Conservation (phyloP, 2,329 filamentous ascomycete genomes). For the Stachybotrys elegans region DNA sequence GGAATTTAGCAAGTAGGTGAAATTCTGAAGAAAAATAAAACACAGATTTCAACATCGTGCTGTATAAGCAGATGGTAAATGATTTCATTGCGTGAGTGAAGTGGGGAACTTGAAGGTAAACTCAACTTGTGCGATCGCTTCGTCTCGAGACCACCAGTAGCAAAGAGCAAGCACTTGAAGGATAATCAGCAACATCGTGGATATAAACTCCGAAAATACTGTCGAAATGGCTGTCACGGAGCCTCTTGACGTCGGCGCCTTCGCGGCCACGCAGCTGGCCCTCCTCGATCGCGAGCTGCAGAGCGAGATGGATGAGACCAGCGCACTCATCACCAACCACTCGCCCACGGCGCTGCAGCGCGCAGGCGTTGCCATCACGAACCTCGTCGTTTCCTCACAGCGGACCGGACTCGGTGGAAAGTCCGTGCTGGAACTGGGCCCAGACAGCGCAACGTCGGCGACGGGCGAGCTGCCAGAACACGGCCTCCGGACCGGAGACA, state of each 20-base stretch:
- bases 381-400: conserved; percentile 67
- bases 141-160: too few relatives aligned
- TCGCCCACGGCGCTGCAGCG: conserved; percentile 66
- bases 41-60: too few relatives aligned
- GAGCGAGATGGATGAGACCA: conserved; percentile 67
- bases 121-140: too few relatives aligned
- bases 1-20: too few relatives aligned
- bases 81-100: too few relatives aligned
- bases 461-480: conserved; percentile 63
- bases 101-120: too few relatives aligned
- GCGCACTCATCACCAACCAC: conserved; percentile 60
- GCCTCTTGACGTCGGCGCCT: conserved; percentile 59
- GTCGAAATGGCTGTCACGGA: conserved; percentile 32
- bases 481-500: conserved; percentile 71
- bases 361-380: conserved; percentile 73
- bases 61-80: too few relatives aligned
- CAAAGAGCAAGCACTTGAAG: too few relatives aligned
- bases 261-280: conserved; percentile 64
- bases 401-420: conserved; percentile 91
- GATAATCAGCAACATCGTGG: too few relatives aligned
- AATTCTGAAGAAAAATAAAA: too few relatives aligned
- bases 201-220: too few relatives aligned
- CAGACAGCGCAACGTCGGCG: conserved; percentile 62
- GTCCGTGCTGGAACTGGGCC: conserved; percentile 73
- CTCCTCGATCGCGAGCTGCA: conserved; percentile 68